Evolutionary conservation across 2,329 filamentous ascomycete species (phyloP).

Genomic region (Phoma sp.): DNA sequence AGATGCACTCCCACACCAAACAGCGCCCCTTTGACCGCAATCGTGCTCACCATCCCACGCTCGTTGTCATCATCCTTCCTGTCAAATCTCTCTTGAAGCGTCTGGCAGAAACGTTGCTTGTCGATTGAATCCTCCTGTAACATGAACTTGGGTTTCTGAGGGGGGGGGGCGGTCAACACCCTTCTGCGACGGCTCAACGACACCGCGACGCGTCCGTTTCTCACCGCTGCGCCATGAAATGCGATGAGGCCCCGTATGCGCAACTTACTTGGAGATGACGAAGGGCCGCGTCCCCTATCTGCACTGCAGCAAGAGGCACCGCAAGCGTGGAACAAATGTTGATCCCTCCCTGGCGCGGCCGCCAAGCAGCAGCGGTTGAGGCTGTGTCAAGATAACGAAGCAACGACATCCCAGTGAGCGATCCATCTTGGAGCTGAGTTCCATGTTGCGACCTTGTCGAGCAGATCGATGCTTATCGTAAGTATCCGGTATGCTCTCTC

Average conservation of each 20-base stretch:
- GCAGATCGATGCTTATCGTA: not conserved
- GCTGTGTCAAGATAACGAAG: conserved; percentile 22
- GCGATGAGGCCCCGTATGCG: conserved; percentile 8
- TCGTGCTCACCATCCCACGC: not conserved
- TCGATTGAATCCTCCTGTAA: not conserved
- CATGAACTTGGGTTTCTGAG: not conserved
- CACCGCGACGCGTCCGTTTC: not conserved
- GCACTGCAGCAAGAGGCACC: conserved; percentile 11
- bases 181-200: conserved; percentile 3
- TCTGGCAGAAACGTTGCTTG: not conserved
- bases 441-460: not conserved
- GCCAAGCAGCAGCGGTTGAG: conserved; percentile 11
- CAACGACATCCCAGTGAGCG: conserved; percentile 9
- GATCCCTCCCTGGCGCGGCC: conserved; percentile 5
- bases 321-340: conserved; percentile 17
- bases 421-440: conserved; percentile 16
- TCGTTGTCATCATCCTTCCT: not conserved
- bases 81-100: not conserved
- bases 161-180: not conserved
- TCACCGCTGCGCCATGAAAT: conserved; percentile 10
- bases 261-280: conserved; percentile 5
- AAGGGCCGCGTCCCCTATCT: conserved; percentile 13
- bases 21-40: conserved; percentile 1
- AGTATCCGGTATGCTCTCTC: not conserved
- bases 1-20: conserved; percentile 1